Conservation (phyloP, 2,329 filamentous ascomycete species). For the Rachicladosporium sp. region DNA sequence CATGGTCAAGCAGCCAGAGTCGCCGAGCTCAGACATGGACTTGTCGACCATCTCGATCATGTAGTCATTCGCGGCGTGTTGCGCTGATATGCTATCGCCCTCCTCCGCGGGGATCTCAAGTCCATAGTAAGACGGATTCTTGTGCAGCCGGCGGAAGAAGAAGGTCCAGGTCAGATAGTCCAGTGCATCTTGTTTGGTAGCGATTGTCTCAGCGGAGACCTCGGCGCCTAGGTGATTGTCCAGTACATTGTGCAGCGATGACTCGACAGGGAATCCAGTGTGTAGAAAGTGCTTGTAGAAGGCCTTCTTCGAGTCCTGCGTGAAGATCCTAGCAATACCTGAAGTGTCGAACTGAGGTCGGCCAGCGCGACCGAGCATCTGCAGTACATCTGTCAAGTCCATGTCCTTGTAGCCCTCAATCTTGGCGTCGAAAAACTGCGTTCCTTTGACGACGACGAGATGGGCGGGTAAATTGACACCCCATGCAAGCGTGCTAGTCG, state of each 20-base stretch:
- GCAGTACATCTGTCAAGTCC: slow-evolving; percentile 93
- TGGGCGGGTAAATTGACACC: slow-evolving; percentile 96
- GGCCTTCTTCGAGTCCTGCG: slow-evolving; percentile 92
- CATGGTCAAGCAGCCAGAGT: slow-evolving; percentile 72
- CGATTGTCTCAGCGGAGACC: slow-evolving; percentile 81
- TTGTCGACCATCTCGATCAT: slow-evolving; percentile 88
- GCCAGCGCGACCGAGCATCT: slow-evolving; percentile 93
- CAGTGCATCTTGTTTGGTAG: slow-evolving; percentile 89
- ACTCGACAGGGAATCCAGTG: slow-evolving; percentile 95
- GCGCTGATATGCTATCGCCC: slow-evolving; percentile 75
- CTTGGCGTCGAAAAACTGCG: slow-evolving; percentile 96
- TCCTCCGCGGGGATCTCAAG: slow-evolving; percentile 87
- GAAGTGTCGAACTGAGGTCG: slow-evolving; percentile 94
- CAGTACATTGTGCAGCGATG: slow-evolving; percentile 85
- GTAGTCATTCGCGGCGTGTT: slow-evolving; percentile 80
- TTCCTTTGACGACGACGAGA: slow-evolving; percentile 93
- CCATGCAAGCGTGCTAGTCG: slow-evolving; percentile 93
- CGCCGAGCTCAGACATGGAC: slow-evolving; percentile 67
- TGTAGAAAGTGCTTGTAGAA: slow-evolving; percentile 99
- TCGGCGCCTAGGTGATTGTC: slow-evolving; percentile 96
- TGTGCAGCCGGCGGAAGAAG: slow-evolving; percentile 93
- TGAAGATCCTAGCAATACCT: slow-evolving; percentile 93
- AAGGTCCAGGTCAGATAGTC: slow-evolving; percentile 99
- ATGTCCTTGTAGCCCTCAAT: slow-evolving; percentile 97
- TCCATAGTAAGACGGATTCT: slow-evolving; percentile 97